phyloP scores from a whole-genome alignment of 106 monocot genomes.

The Cymbidium sinense region DNA sequence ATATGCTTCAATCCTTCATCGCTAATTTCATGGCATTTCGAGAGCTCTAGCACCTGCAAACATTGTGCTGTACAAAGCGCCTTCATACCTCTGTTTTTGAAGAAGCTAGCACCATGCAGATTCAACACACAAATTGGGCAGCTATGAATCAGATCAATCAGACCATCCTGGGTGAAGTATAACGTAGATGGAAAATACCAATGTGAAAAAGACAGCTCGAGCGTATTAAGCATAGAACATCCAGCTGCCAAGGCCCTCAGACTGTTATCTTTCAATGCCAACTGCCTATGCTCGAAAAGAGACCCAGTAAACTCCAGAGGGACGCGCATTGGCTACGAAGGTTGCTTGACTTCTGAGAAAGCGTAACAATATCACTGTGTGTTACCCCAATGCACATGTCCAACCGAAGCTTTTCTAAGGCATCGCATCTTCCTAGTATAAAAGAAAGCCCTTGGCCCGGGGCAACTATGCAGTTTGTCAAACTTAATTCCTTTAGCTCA shows the following conservation, averaged over 20 bases:
- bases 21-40: conserved; percentile 42
- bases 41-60: conserved; percentile 47
- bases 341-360: conserved; percentile 36
- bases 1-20: conserved; percentile 42
- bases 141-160: conserved; percentile 31
- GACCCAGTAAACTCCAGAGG: conserved; percentile 16
- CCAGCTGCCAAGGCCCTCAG: conserved; percentile 35
- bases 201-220: conserved; percentile 41
- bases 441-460: conserved; percentile 42
- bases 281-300: not conserved
- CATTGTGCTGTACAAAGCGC: conserved; percentile 32
- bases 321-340: conserved; percentile 34
- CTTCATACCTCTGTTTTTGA: conserved; percentile 56
- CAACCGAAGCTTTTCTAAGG: conserved; percentile 48
- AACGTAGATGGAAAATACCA: conserved; percentile 25
- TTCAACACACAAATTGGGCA: conserved; percentile 54
- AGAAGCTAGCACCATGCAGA: conserved; percentile 31
- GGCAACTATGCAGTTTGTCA: conserved; percentile 43
- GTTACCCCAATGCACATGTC: conserved; percentile 43
- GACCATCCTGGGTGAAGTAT: conserved; percentile 36
- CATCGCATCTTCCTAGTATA: conserved; percentile 33
- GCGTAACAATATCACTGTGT: conserved; percentile 32
- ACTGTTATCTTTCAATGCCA: conserved; percentile 28
- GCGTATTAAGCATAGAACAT: conserved; percentile 44
- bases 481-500: conserved; percentile 45